phyloP scores from a whole-genome alignment of 2,329 filamentous ascomycete genomes.

The Colletotrichum melonis region DNA sequence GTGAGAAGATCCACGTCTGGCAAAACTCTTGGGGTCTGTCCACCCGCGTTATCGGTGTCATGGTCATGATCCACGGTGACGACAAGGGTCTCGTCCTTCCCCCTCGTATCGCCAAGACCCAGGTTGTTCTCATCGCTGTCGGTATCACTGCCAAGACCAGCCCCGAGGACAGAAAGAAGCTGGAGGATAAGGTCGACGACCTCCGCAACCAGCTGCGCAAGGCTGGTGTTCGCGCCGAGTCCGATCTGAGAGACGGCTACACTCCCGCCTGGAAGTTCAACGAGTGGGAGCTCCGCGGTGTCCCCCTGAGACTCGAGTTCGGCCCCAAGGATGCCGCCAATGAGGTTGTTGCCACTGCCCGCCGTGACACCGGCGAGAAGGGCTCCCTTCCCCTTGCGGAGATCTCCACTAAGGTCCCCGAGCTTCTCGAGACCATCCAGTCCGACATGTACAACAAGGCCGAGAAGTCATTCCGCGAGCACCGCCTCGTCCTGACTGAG shows the following conservation, averaged over 20 bases:
- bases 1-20: slow-evolving; percentile 88
- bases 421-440: slow-evolving; percentile 91
- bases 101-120: slow-evolving; percentile 87
- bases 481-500: slow-evolving; percentile 83
- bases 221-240: slow-evolving; percentile 80
- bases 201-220: slow-evolving; percentile 77
- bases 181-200: slow-evolving; percentile 80
- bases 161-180: slow-evolving; percentile 80
- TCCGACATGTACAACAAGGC: slow-evolving; percentile 82
- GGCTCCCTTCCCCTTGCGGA: slow-evolving; percentile 81
- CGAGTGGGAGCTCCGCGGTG: slow-evolving; percentile 97
- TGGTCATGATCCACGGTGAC: slow-evolving; percentile 98
- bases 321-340: slow-evolving; percentile 94
- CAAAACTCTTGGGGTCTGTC: slow-evolving; percentile 99
- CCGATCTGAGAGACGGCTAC: slow-evolving; percentile 91
- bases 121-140: slow-evolving; percentile 90
- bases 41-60: slow-evolving; percentile 96
- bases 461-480: slow-evolving; percentile 79
- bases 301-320: slow-evolving; percentile 93
- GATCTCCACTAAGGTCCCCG: slow-evolving; percentile 78
- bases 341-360: slow-evolving; percentile 84
- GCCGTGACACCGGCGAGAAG: slow-evolving; percentile 90
- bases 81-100: slow-evolving; percentile 95
- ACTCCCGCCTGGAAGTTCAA: slow-evolving; percentile 98
- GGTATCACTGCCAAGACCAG: slow-evolving; percentile 91